Evolutionary conservation across 192 early-diverging fungal species (phyloP).

Genomic region (Spizellomyces punctatus): DNA sequence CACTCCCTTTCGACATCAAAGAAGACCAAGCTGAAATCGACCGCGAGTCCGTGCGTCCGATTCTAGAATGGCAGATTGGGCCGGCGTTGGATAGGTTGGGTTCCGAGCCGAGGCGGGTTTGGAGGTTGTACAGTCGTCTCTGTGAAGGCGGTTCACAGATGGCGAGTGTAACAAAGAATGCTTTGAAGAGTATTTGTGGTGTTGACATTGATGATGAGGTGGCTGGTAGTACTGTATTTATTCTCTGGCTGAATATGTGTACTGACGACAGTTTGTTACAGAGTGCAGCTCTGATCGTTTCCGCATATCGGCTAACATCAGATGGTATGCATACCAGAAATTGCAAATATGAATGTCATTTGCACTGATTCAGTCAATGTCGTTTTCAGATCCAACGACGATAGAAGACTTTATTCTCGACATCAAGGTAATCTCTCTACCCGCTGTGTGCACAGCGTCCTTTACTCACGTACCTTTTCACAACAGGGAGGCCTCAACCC

Average conservation of each 20-base stretch:
- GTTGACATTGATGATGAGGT: slow-evolving; percentile 18
- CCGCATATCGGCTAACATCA: slow-evolving; percentile 13
- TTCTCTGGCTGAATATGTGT: not conserved
- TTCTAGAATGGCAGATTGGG: slow-evolving; percentile 10
- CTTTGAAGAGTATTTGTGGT: slow-evolving; percentile 14
- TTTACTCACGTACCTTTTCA: not conserved
- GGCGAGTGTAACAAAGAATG: not conserved
- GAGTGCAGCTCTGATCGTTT: slow-evolving; percentile 15
- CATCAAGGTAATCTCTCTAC: slow-evolving; percentile 16
- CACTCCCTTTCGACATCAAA: slow-evolving; percentile 16
- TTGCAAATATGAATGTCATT: not conserved
- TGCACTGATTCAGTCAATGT: not conserved
- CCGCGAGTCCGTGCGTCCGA: slow-evolving; percentile 15
- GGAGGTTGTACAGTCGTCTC: not conserved
- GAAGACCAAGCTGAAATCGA: not conserved
- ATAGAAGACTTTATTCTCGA: slow-evolving; percentile 20
- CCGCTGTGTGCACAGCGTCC: not conserved
- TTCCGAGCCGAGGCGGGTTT: not conserved
- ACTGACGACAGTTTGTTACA: not conserved
- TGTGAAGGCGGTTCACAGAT: not conserved
- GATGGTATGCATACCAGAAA: not conserved
- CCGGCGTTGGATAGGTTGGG: slow-evolving; percentile 21
- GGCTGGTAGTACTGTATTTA: too few species aligned
- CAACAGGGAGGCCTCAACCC: slow-evolving; percentile 25
- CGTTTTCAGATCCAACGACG: not conserved